Percentiles rank a stretch among this genome's conserved stretches.
phyloP scores from a whole-genome alignment of 495 filamentous ascomycete species.

The Aspergillus olivimuriae region DNA sequence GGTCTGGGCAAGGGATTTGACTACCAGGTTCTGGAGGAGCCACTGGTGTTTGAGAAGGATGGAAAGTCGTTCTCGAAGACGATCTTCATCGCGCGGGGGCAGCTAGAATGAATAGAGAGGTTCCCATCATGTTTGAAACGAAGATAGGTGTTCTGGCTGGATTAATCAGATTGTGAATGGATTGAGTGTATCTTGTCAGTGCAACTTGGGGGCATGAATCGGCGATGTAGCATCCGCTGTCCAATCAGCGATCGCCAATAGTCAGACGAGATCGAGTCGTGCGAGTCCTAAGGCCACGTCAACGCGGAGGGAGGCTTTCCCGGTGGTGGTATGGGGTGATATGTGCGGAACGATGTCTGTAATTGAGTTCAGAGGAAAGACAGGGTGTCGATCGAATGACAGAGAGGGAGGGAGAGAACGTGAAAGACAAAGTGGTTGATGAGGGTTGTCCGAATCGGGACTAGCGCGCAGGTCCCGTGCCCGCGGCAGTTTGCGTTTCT shows the following conservation, averaged over 20 bases:
- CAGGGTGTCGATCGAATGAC: neutral
- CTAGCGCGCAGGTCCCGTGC: slow-evolving; percentile 40
- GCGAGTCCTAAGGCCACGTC: neutral
- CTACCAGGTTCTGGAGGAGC: slow-evolving; percentile 26
- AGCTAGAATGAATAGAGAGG: slow-evolving; percentile 12
- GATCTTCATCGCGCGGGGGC: slow-evolving; percentile 32
- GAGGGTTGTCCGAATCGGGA: slow-evolving; percentile 24
- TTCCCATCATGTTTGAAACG: neutral
- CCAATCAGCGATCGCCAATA: slow-evolving; percentile 19
- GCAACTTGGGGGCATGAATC: neutral
- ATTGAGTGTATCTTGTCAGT: no score
- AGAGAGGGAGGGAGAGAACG: neutral
- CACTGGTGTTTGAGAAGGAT: slow-evolving; percentile 21
- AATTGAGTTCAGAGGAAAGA: no score
- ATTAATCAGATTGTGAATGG: no score
- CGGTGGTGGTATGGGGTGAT: no score
- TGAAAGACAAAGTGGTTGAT: neutral
- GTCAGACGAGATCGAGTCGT: slow-evolving; percentile 15
- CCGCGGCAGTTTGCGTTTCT: slow-evolving; percentile 23
- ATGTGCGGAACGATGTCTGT: neutral
- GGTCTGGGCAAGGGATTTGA: slow-evolving; percentile 42
- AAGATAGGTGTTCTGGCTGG: neutral
- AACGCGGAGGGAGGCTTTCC: neutral
- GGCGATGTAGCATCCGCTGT: neutral
- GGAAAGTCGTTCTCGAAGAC: slow-evolving; percentile 23